phyloP scores from a whole-genome alignment of 2,329 filamentous ascomycete genomes.

The Chalaropsis thielavioides region DNA sequence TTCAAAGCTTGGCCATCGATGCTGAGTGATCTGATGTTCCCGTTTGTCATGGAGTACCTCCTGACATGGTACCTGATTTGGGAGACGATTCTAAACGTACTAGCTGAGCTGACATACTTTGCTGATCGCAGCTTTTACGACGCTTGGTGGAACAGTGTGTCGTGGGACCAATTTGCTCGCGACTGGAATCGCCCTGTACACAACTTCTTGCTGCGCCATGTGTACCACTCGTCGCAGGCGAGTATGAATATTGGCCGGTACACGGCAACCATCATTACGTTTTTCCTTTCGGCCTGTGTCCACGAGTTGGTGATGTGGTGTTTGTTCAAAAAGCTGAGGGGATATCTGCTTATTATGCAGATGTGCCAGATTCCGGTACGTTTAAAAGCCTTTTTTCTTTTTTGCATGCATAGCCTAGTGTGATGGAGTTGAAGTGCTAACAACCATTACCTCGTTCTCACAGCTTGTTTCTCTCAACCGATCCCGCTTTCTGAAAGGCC shows the following conservation, averaged over 20 bases:
- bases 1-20: conserved; percentile 60
- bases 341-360: conserved; percentile 59
- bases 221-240: conserved; percentile 65
- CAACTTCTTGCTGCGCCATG: conserved; percentile 61
- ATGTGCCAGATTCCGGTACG: conserved; percentile 55
- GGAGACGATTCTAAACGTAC: conserved; percentile 58
- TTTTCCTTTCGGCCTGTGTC: conserved; percentile 54
- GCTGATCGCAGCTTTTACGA: conserved; percentile 61
- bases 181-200: conserved; percentile 71
- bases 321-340: conserved; percentile 61
- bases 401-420: not conserved
- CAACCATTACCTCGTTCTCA: not conserved
- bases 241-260: conserved; percentile 55
- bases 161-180: conserved; percentile 63
- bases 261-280: conserved; percentile 61
- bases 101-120: conserved; percentile 63
- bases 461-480: conserved; percentile 50
- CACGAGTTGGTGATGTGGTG: conserved; percentile 72
- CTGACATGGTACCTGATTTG: conserved; percentile 72
- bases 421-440: not conserved
- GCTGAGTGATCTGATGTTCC: conserved; percentile 60
- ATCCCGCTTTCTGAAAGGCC: conserved; percentile 49
- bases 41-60: conserved; percentile 65
- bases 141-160: conserved; percentile 49
- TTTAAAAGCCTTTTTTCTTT: conserved; percentile 7